Evolutionary conservation across 2,329 filamentous ascomycete species (phyloP), one percentile per base, ranked within the genome.

Genomic region (Penicillium sp.): DNA sequence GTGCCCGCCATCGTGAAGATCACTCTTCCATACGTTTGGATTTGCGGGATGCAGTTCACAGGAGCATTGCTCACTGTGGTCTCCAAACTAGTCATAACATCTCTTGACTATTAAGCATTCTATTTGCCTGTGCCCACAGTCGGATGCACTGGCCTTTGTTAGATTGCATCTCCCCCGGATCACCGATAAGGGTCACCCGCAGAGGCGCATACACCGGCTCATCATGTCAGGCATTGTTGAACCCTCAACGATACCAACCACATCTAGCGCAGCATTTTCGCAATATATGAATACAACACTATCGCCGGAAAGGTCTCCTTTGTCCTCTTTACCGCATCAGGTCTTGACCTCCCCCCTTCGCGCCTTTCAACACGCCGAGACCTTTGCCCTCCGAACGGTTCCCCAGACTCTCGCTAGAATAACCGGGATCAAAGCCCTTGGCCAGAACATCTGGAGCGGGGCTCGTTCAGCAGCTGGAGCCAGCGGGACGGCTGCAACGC

Each of bases 401-500:
- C 72, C 74, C 41, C 65, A 64, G 45, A 67, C 69, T 15, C 50
- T 74, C 21, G 71, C 61, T 21, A 67, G 64, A 45, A 52, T 68
- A 23, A 58, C 65, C 6, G 68, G 68, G 10, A 52, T 74, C 13
- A 62, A 65, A 27, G 60, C 60, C 34, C 63, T 72, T 25, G 57
- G 62, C 15, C 57, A 60, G 35, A 61, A 60, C 25, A 54, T 70
- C 7, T 63, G 65, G 64, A 55, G 60, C n/a, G 50, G 59, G 25
- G 57, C 60, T 29, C 56, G 59, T 32, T 6, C 54, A 39, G 46
- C 59, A 38, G 37, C 49, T 3, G 50, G 50, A n/a, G 66, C 59
- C 35, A 72, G 72, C 77, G 21, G 77, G 78, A 41, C 67, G 21
- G 70, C 69, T 2, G 68, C 69, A 37, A 74, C 72, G 3, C 71